Evolutionary conservation across 2,329 filamentous ascomycete genomes (phyloP).

Genomic region (Aspergillus nomiae): DNA sequence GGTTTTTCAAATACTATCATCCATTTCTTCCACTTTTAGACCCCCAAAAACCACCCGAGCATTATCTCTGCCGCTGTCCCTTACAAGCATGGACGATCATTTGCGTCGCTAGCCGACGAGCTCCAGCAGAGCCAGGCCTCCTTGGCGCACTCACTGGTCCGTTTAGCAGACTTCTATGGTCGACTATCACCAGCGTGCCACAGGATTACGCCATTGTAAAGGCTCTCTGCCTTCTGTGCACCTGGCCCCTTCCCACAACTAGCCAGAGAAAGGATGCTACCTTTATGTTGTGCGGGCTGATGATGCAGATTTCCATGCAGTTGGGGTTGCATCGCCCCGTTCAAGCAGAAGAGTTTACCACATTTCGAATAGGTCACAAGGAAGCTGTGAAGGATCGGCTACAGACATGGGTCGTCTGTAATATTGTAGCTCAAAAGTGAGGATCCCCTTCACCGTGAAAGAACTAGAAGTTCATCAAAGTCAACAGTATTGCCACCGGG

Average conservation of each 20-base stretch:
- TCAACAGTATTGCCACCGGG: constrained; percentile 59
- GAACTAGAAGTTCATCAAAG: constrained; percentile 13
- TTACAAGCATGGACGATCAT: constrained; percentile 67
- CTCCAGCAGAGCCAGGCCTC: constrained; percentile 55
- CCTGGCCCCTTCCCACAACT: constrained; percentile 64
- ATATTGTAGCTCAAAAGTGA: constrained; percentile 66
- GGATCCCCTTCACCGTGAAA: constrained; percentile 13
- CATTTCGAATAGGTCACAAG: constrained; percentile 53
- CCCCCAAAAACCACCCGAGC: constrained; percentile 54
- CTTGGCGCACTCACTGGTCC: constrained; percentile 53
- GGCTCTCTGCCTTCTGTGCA: constrained; percentile 63
- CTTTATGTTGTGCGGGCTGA: constrained; percentile 64
- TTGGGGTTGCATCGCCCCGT: constrained; percentile 64
- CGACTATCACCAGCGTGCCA: constrained; percentile 59
- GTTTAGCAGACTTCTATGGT: constrained; percentile 61
- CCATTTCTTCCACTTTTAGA: constrained; percentile 65
- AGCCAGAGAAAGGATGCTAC: constrained; percentile 64
- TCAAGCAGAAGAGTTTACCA: constrained; percentile 58
- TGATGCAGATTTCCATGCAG: constrained; percentile 68
- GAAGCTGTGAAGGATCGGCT: constrained; percentile 65
- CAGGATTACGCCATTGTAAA: constrained; percentile 66
- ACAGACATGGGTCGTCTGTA: constrained; percentile 67
- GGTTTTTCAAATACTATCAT: constrained; percentile 65
- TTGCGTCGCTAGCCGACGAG: constrained; percentile 62
- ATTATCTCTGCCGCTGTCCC: constrained; percentile 59